Conservation (phyloP, 352 stramenopile genomes). For the Phytophthora pseudosyringae region DNA sequence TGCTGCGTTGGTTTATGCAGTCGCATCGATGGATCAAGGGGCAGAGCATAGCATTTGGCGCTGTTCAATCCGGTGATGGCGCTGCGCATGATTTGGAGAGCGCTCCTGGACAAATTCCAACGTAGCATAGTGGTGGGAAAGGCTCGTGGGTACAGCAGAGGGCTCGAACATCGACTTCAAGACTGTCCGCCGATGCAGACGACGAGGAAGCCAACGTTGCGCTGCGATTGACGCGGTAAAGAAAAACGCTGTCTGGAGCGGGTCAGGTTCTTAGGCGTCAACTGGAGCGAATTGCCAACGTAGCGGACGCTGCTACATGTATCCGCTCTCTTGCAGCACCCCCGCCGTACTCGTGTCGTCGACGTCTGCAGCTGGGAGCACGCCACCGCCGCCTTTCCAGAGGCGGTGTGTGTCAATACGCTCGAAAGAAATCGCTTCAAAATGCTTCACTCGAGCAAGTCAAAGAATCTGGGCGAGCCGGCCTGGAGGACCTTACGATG, state of each 20-base stretch:
- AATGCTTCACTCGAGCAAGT: constrained; percentile 8
- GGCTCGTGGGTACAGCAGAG: constrained; percentile 2
- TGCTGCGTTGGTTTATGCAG: constrained; percentile 4
- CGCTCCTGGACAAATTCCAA: constrained; percentile 2
- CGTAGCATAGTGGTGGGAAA: constrained; percentile 20
- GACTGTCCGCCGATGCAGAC: constrained; percentile 12
- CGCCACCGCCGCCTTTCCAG: constrained; percentile 20
- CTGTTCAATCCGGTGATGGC: constrained; percentile 2
- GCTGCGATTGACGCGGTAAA: background rate
- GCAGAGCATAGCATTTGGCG: background rate
- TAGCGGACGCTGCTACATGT: background rate
- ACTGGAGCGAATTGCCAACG: constrained; percentile 3
- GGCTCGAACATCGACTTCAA: constrained; percentile 8
- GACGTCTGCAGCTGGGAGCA: constrained; percentile 18
- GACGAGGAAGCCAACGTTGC: constrained; percentile 6
- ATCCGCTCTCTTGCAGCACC: background rate
- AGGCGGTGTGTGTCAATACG: constrained; percentile 18
- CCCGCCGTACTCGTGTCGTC: constrained; percentile 1
- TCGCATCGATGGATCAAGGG: background rate
- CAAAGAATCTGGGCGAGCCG: constrained; percentile 17
- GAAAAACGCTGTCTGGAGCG: background rate
- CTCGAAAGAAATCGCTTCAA: constrained; percentile 34
- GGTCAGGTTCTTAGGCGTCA: constrained; percentile 9
- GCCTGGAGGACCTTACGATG: constrained; percentile 17
- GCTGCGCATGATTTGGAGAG: constrained; percentile 1